phyloP scores from a whole-genome alignment of 176 grass and related monocot species.

The Saccharum spontaneum region DNA sequence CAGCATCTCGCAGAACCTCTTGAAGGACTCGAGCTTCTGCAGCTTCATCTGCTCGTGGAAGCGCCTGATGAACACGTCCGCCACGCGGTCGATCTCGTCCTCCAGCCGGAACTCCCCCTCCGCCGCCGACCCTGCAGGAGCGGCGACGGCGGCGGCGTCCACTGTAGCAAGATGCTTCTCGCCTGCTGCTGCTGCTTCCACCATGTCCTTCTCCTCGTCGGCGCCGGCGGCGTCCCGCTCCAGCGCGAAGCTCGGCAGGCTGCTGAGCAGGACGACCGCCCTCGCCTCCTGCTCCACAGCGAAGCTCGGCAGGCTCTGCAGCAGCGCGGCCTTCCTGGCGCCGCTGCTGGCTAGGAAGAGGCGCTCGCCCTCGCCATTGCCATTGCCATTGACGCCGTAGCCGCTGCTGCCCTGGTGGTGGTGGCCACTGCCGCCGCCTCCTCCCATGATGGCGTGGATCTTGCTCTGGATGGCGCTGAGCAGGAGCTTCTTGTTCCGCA shows the following conservation, averaged over 20 bases:
- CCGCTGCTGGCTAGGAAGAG: neutral
- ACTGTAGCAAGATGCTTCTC: neutral
- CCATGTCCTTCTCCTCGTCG: neutral
- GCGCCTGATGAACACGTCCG: constrained; percentile 75
- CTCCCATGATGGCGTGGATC: constrained; percentile 68
- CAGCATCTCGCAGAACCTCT: constrained; percentile 90
- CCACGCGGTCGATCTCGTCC: constrained; percentile 73
- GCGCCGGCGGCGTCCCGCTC: constrained; percentile 5
- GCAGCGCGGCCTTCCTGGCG: constrained; percentile 50
- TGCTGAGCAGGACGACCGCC: constrained; percentile 60
- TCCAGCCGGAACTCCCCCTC: constrained; percentile 65
- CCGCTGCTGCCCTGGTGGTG: neutral
- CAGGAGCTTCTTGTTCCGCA: constrained; percentile 78
- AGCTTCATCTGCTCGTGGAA: constrained; percentile 89
- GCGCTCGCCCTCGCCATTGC: neutral
- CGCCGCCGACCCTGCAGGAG: neutral
- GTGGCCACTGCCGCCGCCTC: neutral
- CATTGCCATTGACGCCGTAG: neutral
- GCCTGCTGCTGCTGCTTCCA: constrained; percentile 18
- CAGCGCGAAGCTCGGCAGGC: constrained; percentile 45
- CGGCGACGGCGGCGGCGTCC: neutral
- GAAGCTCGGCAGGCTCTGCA: constrained; percentile 56
- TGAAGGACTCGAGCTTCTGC: constrained; percentile 98
- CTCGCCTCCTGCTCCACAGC: constrained; percentile 44
- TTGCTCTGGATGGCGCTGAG: constrained; percentile 76